These are phyloP conservation scores for Chlorophyllum brunneum DNA, from an alignment of 768 basidiomycete species.

Conservation along the genomic window DNA sequence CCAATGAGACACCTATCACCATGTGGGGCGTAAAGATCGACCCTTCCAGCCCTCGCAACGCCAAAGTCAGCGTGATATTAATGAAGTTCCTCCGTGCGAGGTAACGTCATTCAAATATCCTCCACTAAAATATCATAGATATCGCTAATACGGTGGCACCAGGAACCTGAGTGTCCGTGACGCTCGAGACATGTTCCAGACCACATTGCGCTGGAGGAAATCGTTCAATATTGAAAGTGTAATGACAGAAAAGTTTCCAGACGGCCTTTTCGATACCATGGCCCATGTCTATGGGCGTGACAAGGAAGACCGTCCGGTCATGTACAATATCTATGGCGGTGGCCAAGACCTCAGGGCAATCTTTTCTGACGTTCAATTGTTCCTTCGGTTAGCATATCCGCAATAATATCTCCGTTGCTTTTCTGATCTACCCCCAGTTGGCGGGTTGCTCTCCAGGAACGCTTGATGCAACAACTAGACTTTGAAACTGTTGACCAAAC, in stretches of 20 bases:
- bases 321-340: conserved; percentile 81
- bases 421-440: conserved; percentile 42
- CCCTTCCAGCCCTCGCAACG: conserved; percentile 52
- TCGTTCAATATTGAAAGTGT: conserved; percentile 60
- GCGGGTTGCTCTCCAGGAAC: conserved; percentile 78
- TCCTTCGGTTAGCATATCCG: conserved; percentile 52
- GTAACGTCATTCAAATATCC: conserved; percentile 30
- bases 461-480: conserved; percentile 57
- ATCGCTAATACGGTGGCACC: not conserved
- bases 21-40: conserved; percentile 75
- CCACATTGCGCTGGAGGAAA: conserved; percentile 68
- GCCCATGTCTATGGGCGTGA: conserved; percentile 68
- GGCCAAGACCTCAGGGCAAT: conserved; percentile 61
- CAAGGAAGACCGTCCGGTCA: conserved; percentile 64
- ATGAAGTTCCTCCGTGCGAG: conserved; percentile 82
- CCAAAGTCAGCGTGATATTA: conserved; percentile 68
- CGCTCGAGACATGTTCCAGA: conserved; percentile 63
- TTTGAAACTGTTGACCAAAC: conserved; percentile 72
- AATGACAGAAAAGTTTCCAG: conserved; percentile 56
- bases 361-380: conserved; percentile 74
- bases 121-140: not conserved
- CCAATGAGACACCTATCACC: conserved; percentile 44
- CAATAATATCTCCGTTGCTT: not conserved
- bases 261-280: conserved; percentile 59
- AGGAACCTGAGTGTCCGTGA: conserved; percentile 52